Evolutionary conservation across 306 rosid species (phyloP), one percentile per base, ranked within the genome.

Genomic region (Dalbergia cochinchinensis): DNA sequence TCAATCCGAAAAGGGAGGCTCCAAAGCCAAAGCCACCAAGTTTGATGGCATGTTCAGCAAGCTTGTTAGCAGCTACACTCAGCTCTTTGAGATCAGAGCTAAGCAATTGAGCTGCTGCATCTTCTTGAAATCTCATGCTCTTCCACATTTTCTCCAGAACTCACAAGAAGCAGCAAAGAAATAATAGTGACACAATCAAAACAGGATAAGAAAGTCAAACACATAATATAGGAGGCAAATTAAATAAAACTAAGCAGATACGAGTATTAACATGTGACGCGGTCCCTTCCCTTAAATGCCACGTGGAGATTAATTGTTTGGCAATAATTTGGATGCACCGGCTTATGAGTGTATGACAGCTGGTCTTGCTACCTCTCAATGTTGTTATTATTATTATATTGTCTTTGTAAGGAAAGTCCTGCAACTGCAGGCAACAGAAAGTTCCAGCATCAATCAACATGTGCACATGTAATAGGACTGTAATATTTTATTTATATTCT

Each of bases 1-100:
- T 26, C 83, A 93, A 90, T 62, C 89, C 83, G 33, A 94, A 91
- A 48, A 94, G 79, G 31, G 92, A 35, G 57, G 90, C 82, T 53
- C 89, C 92, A 39, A 92, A 87, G 74, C 97, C 97, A 2, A 82
- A 10, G 73, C 90, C 78, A 19, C 88, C 92, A 7, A 91, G 94
- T 66, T 79, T 85, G 77, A 92, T 1, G 79, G 82, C 88, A 54
- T 94, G 95, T 8, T 39, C 50, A 15, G 90, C 92, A 14, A 94
- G 88, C 70, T 78, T 87, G 16, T 35, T 84, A 66, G 85, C 91
- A 62, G 95, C 90, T 1, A 41, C 1, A 26, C 79, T 60, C 1
- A 92, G 60, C 11, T 91, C 97, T 35, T 76, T 88, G n/a, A 94
- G 71, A 88, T 94, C 97, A 8, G 89, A 73, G 55, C 65, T 73